Evolutionary conservation across 352 stramenopile species (phyloP), one percentile per base, ranked within the genome.

Genomic region (Phytophthora sansomeana): DNA sequence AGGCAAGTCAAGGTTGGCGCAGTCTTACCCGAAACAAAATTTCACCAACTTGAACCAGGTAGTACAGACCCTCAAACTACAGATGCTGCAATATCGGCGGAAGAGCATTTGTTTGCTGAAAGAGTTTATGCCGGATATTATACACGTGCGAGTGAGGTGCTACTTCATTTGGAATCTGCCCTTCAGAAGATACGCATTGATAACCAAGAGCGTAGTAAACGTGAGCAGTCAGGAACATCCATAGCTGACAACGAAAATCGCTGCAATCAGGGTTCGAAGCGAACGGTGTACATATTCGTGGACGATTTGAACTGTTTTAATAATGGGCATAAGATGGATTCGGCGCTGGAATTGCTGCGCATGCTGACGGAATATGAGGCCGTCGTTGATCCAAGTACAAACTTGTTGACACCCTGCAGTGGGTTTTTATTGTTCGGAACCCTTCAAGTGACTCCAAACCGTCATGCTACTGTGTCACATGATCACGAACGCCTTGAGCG

Each of bases 231-330:
- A 26, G 6, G 14, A 38, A 9, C 8, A 9, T 13, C n/a, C n/a
- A 4, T 14, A 33, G 17, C 21, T 19, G 35, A 9, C 16, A 47
- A 29, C 9, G 19, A 29, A 29, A 21, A 47, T 6, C n/a, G 2
- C 19, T 47, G n/a, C 41, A 47, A 29, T 32, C 26, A 29, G 10
- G 44, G 32, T 29, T 44, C 38, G 0, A 63, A 58, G 36, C 38
- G 29, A 21, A 41, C 42, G 5, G 54, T 72, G 17, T 68, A 80
- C 28, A 57, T 89, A 6, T 92, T 89, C 51, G 49, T 92, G 17
- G 83, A 92, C n/a, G 83, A 92, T 39, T 57, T 92, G 1, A 79
- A 92, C 8, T 83, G 69, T 29, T 39, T 83, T 24, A 47, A 81
- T 17, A 14, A 30, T 8, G 13, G 55, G 4, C 19, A 26, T 5